phyloP scores from a whole-genome alignment of 2,329 filamentous ascomycete genomes.

The Diaporthe sp. region DNA sequence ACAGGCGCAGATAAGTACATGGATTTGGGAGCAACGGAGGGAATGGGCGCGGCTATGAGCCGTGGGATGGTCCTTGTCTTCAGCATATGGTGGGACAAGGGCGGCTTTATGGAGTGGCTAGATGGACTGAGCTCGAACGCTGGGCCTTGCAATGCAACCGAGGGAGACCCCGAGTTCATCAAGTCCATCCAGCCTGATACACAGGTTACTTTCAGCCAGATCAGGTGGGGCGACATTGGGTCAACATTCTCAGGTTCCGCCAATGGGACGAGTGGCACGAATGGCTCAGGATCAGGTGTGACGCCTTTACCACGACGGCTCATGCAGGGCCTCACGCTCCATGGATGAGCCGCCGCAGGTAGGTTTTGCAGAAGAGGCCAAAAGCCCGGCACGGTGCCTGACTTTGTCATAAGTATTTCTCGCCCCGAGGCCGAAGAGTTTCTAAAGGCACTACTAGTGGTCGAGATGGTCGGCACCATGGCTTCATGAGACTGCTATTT shows the following conservation, averaged over 20 bases:
- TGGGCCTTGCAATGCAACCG: conserved; percentile 64
- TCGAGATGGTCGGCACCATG: not conserved
- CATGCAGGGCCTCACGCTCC: not conserved
- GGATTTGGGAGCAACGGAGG: conserved; percentile 48
- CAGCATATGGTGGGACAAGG: conserved; percentile 65
- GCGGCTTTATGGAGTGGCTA: conserved; percentile 67
- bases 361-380: not conserved
- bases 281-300: not conserved
- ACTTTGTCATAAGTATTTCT: no score
- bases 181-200: conserved; percentile 55
- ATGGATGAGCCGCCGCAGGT: not conserved
- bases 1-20: conserved; percentile 32
- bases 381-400: no score
- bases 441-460: not conserved
- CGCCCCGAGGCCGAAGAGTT: not conserved
- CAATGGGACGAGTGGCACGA: not conserved
- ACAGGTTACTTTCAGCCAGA: conserved; percentile 64
- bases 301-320: not conserved
- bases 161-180: conserved; percentile 62
- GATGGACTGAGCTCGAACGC: conserved; percentile 53
- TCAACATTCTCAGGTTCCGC: conserved; percentile 51
- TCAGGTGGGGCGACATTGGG: conserved; percentile 65
- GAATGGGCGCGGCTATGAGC: conserved; percentile 54
- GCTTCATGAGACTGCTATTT: not conserved
- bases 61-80: conserved; percentile 65